phyloP scores from a whole-genome alignment of 768 basidiomycete genomes.

The Heimioporus sp. region DNA sequence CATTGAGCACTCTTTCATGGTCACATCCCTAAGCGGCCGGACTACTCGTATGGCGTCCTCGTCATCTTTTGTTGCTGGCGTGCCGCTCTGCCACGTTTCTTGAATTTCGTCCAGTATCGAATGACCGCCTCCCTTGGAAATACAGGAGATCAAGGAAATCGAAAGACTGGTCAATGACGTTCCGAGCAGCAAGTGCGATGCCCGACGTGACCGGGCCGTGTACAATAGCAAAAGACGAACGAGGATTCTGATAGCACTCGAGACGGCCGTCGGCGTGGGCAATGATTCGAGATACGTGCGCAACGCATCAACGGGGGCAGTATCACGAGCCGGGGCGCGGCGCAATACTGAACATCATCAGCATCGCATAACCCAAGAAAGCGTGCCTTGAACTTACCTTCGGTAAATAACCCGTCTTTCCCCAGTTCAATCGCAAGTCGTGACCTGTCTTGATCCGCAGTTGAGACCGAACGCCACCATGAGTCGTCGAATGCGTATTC shows the following conservation, averaged over 20 bases:
- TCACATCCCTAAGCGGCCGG: slow-evolving; percentile 69
- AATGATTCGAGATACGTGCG: slow-evolving; percentile 58
- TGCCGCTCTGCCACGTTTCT: slow-evolving; percentile 60
- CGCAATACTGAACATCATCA: slow-evolving; percentile 19
- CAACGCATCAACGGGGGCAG: slow-evolving; percentile 32
- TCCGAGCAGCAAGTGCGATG: slow-evolving; percentile 79
- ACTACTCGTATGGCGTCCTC: slow-evolving; percentile 45
- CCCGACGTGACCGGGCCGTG: slow-evolving; percentile 52
- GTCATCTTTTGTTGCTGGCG: slow-evolving; percentile 3
- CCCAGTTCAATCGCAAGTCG: slow-evolving; percentile 46
- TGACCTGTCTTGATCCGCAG: slow-evolving; percentile 20
- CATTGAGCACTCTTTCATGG: slow-evolving; percentile 74
- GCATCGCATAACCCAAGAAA: slow-evolving; percentile 2
- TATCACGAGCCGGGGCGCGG: slow-evolving; percentile 7
- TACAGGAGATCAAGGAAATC: slow-evolving; percentile 67
- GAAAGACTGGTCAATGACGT: slow-evolving; percentile 79
- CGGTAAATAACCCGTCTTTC: slow-evolving; percentile 47
- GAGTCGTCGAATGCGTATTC: slow-evolving; percentile 70
- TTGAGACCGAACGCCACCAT: slow-evolving; percentile 61
- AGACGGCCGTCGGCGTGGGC: slow-evolving; percentile 72
- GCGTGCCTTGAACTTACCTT: slow-evolving; percentile 16
- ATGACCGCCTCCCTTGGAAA: slow-evolving; percentile 77
- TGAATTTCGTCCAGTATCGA: slow-evolving; percentile 63
- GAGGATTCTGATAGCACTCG: slow-evolving; percentile 55
- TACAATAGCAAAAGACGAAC: slow-evolving; percentile 68